Evolutionary conservation across 2,329 filamentous ascomycete genomes (phyloP), one percentile per base, ranked within the genome.

Genomic region (Allantophomopsis lycopodina): DNA sequence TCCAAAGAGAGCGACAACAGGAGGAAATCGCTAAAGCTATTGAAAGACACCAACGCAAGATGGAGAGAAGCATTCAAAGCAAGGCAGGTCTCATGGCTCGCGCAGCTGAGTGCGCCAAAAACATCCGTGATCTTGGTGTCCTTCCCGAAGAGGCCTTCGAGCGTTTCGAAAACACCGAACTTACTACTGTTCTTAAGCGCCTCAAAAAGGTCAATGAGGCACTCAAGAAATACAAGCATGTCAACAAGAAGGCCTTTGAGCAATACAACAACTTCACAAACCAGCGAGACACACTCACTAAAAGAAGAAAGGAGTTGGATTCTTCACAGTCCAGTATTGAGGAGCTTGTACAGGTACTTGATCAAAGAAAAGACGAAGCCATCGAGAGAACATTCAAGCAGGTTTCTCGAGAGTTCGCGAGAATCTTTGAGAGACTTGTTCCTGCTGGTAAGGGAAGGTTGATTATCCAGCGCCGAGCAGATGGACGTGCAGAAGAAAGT

Each of bases 161-260:
- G 48, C 91, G 88, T 54, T 98, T 94, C 57, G 78, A 84, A 53
- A 81, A 80, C 49, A 82, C 86, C 58, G 81, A 86, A 11, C 7
- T 30, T n/a, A 38, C 36, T 11, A 18, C n/a, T 31, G n/a, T 18
- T 21, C 35, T 71, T 39, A 73, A 72, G 53, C 79, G 80, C 41
- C 74, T 96, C 17, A 87, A 91, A 62, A 93, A 88, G 54, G 86
- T 89, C 53, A 93, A 94, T 46, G 85, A 94, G 50, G 79, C 83
- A 0, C 69, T 96, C 40, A 96, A 96, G 64, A 94, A 95, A 58
- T 96, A 91, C 64, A 86, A 87, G 40, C 86, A 95, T 53, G 88
- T 98, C 63, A 98, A 98, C 73, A 98, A 96, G 65, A 96, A 98
- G 64, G 91, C 91, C 0, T 94, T 96, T 56, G 93, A 98, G 61